phyloP scores from a whole-genome alignment of 495 filamentous ascomycete genomes.

The Penicillium psychrofluorescens region DNA sequence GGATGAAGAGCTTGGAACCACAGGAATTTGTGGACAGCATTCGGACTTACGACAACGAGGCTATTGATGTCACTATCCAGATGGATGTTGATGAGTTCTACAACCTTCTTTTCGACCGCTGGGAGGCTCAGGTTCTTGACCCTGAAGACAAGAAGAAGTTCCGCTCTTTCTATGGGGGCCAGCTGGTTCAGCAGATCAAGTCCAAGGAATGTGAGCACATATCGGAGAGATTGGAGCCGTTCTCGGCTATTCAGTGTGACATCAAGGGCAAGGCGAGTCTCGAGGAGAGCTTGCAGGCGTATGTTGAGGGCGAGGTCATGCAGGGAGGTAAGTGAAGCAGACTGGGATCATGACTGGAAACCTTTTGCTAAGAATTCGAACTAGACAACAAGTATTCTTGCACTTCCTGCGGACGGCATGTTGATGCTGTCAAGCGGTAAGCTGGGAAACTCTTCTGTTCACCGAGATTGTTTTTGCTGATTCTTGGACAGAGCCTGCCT shows the following conservation, averaged over 20 bases:
- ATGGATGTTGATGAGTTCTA: conserved; percentile 99
- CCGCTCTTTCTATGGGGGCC: conserved; percentile 81
- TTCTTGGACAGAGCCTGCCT: conserved; percentile 59
- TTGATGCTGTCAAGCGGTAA: conserved; percentile 87
- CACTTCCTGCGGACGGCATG: conserved; percentile 79
- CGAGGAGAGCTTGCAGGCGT: conserved; percentile 82
- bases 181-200: conserved; percentile 89
- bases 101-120: conserved; percentile 83
- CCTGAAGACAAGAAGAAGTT: conserved; percentile 65
- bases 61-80: conserved; percentile 82
- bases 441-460: conserved; percentile 1
- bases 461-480: not conserved
- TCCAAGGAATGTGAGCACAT: conserved; percentile 93
- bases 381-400: conserved; percentile 96
- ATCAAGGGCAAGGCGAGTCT: conserved; percentile 87
- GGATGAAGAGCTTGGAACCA: conserved; percentile 64
- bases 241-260: conserved; percentile 93
- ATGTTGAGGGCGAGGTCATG: conserved; percentile 95
- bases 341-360: not conserved
- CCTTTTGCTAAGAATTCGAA: conserved; percentile 11
- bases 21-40: conserved; percentile 65
- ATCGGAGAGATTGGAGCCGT: conserved; percentile 81
- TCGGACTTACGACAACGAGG: conserved; percentile 72
- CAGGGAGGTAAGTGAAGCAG: conserved; percentile 62
- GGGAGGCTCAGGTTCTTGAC: conserved; percentile 73